Base-by-base conservation (phyloP, 805 yeast species). In the Grigorovia transvaalensis region DNA sequence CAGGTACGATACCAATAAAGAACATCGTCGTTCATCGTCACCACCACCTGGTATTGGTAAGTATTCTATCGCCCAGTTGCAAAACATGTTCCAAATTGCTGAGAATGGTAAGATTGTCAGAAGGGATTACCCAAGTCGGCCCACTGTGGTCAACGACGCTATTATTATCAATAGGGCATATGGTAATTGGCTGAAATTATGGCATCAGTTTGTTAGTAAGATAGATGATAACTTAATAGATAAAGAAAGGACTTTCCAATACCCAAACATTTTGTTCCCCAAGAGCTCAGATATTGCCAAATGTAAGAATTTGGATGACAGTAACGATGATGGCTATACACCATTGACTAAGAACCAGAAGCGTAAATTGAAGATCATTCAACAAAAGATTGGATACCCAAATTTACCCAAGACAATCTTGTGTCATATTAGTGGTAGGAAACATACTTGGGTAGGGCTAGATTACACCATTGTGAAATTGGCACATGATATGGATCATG, bases 391-490 rank as follows among this genome's bases (percentile, higher is more conserved):
- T 4, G 67, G 65, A 17, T 59, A 52, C 20, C 59, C 63, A 6
- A 60, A 58, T 35, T 53, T 57, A 5, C 67, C 70, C 42, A 71
- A 89, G 59, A 75, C 76, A 1, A 71, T 85, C 5, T 61, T 85
- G 62, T 80, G 83, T 30, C 84, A 84, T 61, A 71, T 86, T 33
- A 74, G 82, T 57, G 95, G 88, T 2, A 70, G 91, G 53, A 74
- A 71, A 51, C 91, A 85, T 68, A 83, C 93, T 0, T 86, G 95
- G 95, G 88, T 84, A 11, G 81, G 88, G 1, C 65, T 86, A 29
- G 95, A 86, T 64, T 86, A 86, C 82, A 70, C 79, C 7, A 66
- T 85, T 50, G 72, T 72, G 47, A 69, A 73, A 44, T 67, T 83
- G 12, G 65, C 83, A 2, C 80, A 77, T 57, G 71, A 81, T 57